Percentiles rank a stretch among this genome's conserved stretches.
Evolutionary conservation across 2,329 filamentous ascomycete species (phyloP).

Genomic region (Alternaria atra): DNA sequence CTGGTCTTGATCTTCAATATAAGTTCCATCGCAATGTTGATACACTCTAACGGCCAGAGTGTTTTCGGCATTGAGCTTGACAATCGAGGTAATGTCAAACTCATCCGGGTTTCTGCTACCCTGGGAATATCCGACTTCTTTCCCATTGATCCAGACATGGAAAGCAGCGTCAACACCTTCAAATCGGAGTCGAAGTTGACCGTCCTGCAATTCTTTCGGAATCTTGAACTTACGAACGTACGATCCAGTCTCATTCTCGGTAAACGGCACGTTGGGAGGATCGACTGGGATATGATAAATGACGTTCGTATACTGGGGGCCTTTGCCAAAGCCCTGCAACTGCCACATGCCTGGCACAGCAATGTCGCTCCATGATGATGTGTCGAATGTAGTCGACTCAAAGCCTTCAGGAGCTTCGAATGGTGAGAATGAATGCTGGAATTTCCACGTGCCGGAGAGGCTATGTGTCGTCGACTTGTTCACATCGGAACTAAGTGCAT

Average conservation of each 20-base stretch:
- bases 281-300: slow-evolving; percentile 71
- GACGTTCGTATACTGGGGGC: slow-evolving; percentile 74
- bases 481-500: slow-evolving; percentile 57
- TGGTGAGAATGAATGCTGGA: slow-evolving; percentile 49
- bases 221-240: slow-evolving; percentile 67
- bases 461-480: slow-evolving; percentile 45
- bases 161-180: slow-evolving; percentile 78
- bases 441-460: slow-evolving; percentile 52
- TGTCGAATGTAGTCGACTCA: slow-evolving; percentile 44
- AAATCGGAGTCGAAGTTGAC: slow-evolving; percentile 71
- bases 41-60: slow-evolving; percentile 71
- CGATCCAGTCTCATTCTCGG: slow-evolving; percentile 71
- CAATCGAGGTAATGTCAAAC: slow-evolving; percentile 69
- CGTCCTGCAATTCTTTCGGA: slow-evolving; percentile 59
- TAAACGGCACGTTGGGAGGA: slow-evolving; percentile 68
- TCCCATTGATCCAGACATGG: slow-evolving; percentile 73
- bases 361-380: slow-evolving; percentile 61
- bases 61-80: slow-evolving; percentile 61
- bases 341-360: slow-evolving; percentile 75
- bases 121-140: slow-evolving; percentile 72
- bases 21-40: slow-evolving; percentile 73
- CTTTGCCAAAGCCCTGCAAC: slow-evolving; percentile 70
- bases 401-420: slow-evolving; percentile 50
- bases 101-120: slow-evolving; percentile 74
- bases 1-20: slow-evolving; percentile 75